Conservation (phyloP, 805 yeast species). For the Wickerhamomyces sydowiorum region DNA sequence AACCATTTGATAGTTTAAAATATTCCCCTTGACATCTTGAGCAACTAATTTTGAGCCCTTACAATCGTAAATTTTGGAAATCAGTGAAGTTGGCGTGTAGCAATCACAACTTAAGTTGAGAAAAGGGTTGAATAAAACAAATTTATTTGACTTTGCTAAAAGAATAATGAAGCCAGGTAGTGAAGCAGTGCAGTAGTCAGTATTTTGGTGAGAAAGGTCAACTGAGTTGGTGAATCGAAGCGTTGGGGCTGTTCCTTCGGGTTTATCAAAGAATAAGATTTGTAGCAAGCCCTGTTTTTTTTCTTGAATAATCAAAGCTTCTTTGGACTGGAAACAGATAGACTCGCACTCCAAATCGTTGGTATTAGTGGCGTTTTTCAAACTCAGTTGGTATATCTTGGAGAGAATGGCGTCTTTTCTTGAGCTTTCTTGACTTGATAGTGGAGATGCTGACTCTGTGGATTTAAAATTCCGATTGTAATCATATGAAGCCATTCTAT, state of each 20-base stretch:
- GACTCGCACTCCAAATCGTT: slow-evolving; percentile 30
- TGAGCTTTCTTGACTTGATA: slow-evolving; percentile 33
- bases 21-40: slow-evolving; percentile 4
- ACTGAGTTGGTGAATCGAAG: slow-evolving; percentile 29
- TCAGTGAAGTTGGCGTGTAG: slow-evolving; percentile 11
- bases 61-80: slow-evolving; percentile 5
- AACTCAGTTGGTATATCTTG: slow-evolving; percentile 39
- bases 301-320: slow-evolving; percentile 56
- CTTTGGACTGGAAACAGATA: slow-evolving; percentile 45
- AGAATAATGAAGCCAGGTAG: slow-evolving; percentile 42
- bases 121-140: slow-evolving; percentile 51
- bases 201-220: slow-evolving; percentile 25
- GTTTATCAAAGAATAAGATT: slow-evolving; percentile 42
- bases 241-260: slow-evolving; percentile 23
- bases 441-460: slow-evolving; percentile 36
- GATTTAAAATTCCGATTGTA: slow-evolving; percentile 38
- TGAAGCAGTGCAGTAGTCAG: slow-evolving; percentile 31
- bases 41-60: slow-evolving; percentile 14
- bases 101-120: slow-evolving; percentile 38
- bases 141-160: slow-evolving; percentile 28
- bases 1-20: slow-evolving; percentile 27
- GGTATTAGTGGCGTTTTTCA: slow-evolving; percentile 27
- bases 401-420: slow-evolving; percentile 71
- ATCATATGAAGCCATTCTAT: slow-evolving; percentile 39
- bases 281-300: slow-evolving; percentile 34